Evolutionary conservation across 2,329 filamentous ascomycete genomes (phyloP), one percentile per base, ranked within the genome.

Genomic region (Cladosporium sp.): DNA sequence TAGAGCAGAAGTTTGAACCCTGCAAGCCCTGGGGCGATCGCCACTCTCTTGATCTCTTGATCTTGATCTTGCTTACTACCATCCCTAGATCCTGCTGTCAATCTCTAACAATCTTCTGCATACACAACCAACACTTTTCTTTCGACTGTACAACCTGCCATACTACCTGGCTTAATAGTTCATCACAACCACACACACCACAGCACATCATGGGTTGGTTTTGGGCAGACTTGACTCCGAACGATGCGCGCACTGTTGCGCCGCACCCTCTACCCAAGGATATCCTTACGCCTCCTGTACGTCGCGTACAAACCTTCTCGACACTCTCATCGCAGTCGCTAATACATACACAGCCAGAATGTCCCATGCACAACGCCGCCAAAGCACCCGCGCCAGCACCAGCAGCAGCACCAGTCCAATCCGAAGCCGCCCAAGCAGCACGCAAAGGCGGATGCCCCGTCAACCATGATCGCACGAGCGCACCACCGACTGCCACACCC

Each of bases 341-440:
- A 67, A 69, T 62, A 28, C 28, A 49, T 69, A 69, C 32, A 68
- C 72, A 90, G 88, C 86, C 88, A 73, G 82, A 81, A 81, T 91
- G 89, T 74, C 89, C 89, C 18, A 91, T 91, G 88, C 88, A 91
- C 77, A 83, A 85, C 68, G 78, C 79, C 18, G 73, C 77, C 58
- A 67, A 76, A 54, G 66, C 77, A 36, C 67, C 72, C 43, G 62
- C 67, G 58, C 65, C 70, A 25, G 58, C 72, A 56, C 68, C 73
- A 60, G 62, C 77, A 65, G 71, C 78, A n/a, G 70, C 77, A 65
- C 71, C 78, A n/a, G 70, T 76, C 36, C 62, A 28, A n/a, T 58
- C 61, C 57, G 56, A 65, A 61, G 10, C 23, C 43, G 32, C 58
- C 46, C 36, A 65, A 58, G 54, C 63, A 48, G 43, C 68, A 70